A percentile compares a stretch with the other conserved stretches of the same genome.
Evolutionary conservation across 2,329 filamentous ascomycete species (phyloP).

Genomic region (Lecanicillium sp.): DNA sequence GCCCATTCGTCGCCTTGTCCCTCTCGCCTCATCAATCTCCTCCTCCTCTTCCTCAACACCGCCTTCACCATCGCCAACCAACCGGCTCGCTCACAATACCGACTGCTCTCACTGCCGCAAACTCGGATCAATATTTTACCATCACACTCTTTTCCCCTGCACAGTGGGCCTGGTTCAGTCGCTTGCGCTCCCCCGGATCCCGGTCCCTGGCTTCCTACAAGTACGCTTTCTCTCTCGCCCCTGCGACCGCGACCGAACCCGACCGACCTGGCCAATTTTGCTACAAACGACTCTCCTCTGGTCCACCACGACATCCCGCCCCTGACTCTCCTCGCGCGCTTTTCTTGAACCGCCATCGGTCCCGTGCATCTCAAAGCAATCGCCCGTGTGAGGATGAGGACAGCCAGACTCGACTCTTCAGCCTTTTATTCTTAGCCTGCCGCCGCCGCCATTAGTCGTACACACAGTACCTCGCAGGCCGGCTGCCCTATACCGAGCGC

Average conservation of each 20-base stretch:
- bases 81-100: too few relatives aligned
- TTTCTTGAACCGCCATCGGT: neutral
- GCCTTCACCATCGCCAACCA: too few relatives aligned
- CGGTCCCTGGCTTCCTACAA: too few relatives aligned
- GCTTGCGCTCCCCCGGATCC: constrained; percentile 6
- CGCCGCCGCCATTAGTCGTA: neutral
- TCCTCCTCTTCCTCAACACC: too few relatives aligned
- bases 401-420: neutral
- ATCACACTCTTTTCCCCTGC: too few relatives aligned
- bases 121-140: too few relatives aligned
- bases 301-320: constrained; percentile 2
- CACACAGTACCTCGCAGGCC: too few relatives aligned
- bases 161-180: constrained; percentile 9
- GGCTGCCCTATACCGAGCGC: neutral
- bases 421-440: neutral
- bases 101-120: too few relatives aligned
- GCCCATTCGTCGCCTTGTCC: too few relatives aligned
- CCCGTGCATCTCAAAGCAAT: neutral
- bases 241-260: too few relatives aligned
- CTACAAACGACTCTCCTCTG: constrained; percentile 8
- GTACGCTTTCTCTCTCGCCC: neutral
- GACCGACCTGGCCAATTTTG: constrained; percentile 5
- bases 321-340: constrained; percentile 5
- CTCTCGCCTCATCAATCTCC: too few relatives aligned
- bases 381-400: neutral